phyloP scores from a whole-genome alignment of 108 stramenopile genomes.

The Conticribra weissflogii region DNA sequence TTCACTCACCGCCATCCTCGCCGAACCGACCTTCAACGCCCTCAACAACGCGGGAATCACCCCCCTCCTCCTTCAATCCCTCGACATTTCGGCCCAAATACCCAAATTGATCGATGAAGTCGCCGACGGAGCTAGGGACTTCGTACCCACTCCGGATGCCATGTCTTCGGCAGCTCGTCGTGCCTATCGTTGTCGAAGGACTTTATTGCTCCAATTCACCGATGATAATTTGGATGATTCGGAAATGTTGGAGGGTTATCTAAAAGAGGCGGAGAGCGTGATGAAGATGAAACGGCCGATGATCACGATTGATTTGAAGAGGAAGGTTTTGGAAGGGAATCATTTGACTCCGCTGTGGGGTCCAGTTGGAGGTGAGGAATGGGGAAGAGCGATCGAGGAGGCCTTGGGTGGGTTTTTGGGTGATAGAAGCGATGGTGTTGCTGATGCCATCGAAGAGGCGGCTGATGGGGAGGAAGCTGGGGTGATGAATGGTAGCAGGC shows the following conservation, averaged over 20 bases:
- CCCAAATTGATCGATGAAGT: conserved; percentile 88
- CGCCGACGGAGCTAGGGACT: conserved; percentile 82
- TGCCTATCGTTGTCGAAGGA: conserved; percentile 88
- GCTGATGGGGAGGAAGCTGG: background rate
- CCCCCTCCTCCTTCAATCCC: conserved; percentile 68
- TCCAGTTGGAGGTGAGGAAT: conserved; percentile 43
- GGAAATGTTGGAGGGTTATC: conserved; percentile 75
- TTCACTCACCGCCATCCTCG: conserved; percentile 41
- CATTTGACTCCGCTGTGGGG: conserved; percentile 77
- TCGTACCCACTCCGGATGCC: conserved; percentile 78
- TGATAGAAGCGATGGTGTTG: conserved; percentile 4
- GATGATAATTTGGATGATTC: conserved; percentile 92
- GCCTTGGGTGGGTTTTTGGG: conserved; percentile 62
- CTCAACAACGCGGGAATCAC: conserved; percentile 60
- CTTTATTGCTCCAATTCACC: conserved; percentile 83
- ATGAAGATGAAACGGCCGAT: conserved; percentile 91
- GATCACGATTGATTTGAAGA: conserved; percentile 86
- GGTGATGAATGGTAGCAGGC: background rate
- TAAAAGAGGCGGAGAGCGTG: conserved; percentile 84
- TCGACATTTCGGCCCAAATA: conserved; percentile 88
- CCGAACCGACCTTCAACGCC: conserved; percentile 53
- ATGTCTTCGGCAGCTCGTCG: conserved; percentile 74
- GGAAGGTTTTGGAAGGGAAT: conserved; percentile 62
- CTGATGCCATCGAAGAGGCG: background rate
- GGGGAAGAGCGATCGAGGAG: conserved; percentile 69